Conservation (phyloP, 306 rosid species). For the Abrus pulchellus region DNA sequence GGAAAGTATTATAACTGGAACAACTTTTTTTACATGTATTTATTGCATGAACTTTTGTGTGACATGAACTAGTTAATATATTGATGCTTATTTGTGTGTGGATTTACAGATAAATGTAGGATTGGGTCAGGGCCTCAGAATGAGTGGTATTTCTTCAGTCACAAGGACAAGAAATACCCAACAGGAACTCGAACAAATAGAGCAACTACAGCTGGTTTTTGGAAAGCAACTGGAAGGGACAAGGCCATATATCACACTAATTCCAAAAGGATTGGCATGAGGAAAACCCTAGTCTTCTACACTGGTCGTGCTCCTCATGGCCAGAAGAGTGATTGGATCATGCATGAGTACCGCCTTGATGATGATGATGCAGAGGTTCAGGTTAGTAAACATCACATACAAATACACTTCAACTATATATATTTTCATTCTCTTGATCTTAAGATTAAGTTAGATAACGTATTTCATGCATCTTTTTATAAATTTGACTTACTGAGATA, state of each 20-base stretch:
- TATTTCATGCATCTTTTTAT: neutral
- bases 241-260: slow-evolving; percentile 79
- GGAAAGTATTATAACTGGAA: neutral
- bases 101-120: slow-evolving; percentile 78
- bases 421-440: neutral
- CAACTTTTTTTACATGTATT: too few species aligned
- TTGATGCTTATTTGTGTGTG: neutral
- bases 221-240: slow-evolving; percentile 99
- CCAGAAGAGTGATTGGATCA: slow-evolving; percentile 98
- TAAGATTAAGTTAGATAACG: too few species aligned
- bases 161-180: slow-evolving; percentile 96
- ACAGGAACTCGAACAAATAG: slow-evolving; percentile 95
- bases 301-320: slow-evolving; percentile 99
- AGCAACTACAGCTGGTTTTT: slow-evolving; percentile 94
- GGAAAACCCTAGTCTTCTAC: slow-evolving; percentile 96
- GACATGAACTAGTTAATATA: slow-evolving; percentile 15
- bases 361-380: slow-evolving; percentile 76
- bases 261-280: slow-evolving; percentile 92
- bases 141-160: slow-evolving; percentile 99
- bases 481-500: neutral
- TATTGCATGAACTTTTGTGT: neutral
- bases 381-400: slow-evolving; percentile 44
- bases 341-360: slow-evolving; percentile 97
- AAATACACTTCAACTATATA: neutral
- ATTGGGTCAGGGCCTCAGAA: slow-evolving; percentile 96